Conservation (phyloP, 495 filamentous ascomycete species). For the Haplographium delicatum region DNA sequence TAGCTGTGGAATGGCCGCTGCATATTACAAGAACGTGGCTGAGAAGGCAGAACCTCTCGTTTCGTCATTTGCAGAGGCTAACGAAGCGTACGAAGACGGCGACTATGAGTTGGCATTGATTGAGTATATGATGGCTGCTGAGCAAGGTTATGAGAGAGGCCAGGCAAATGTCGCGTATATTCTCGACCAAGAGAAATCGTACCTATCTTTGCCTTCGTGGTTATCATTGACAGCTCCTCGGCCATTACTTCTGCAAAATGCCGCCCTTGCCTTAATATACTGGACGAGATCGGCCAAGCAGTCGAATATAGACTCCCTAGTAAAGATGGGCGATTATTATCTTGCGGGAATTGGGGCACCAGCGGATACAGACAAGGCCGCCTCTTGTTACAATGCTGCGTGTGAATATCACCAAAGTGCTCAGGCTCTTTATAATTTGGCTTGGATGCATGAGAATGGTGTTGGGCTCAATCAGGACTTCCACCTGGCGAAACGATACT, state of each 20-base stretch:
- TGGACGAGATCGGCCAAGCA: constrained; percentile 97
- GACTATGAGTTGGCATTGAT: constrained; percentile 82
- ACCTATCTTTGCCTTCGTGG: constrained; percentile 45
- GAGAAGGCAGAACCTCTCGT: constrained; percentile 84
- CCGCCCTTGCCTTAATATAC: constrained; percentile 78
- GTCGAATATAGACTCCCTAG: constrained; percentile 83
- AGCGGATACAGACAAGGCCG: constrained; percentile 78
- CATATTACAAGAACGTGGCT: constrained; percentile 92
- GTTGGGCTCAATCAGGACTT: constrained; percentile 92
- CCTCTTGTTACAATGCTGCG: constrained; percentile 84
- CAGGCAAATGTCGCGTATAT: constrained; percentile 94
- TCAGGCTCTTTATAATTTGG: constrained; percentile 94
- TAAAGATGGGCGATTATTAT: constrained; percentile 99
- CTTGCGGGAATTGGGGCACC: constrained; percentile 70
- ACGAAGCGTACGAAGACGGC: constrained; percentile 75
- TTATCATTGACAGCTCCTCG: constrained; percentile 34
- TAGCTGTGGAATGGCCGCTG: constrained; percentile 73
- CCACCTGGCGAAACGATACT: constrained; percentile 93
- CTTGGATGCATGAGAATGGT: constrained; percentile 99
- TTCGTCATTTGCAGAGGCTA: constrained; percentile 81
- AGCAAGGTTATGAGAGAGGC: constrained; percentile 90
- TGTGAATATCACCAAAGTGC: constrained; percentile 87
- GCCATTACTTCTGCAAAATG: constrained; percentile 57
- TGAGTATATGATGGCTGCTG: constrained; percentile 84
- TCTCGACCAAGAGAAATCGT: constrained; percentile 73